phyloP scores from a whole-genome alignment of 129 eudicot species.

The Pseudognaphalium luteoalbum region DNA sequence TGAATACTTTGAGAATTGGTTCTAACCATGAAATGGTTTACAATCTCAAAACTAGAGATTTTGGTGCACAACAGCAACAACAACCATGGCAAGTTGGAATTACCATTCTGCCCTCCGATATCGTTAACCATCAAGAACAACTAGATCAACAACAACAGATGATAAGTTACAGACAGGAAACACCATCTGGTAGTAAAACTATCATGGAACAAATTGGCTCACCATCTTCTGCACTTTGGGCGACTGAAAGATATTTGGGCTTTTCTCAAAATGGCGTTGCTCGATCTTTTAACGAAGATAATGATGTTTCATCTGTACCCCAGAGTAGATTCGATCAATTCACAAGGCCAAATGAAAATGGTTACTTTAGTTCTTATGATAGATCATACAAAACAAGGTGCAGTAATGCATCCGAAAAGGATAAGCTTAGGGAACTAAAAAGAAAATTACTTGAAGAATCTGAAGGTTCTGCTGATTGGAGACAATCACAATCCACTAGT shows the following conservation, averaged over 20 bases:
- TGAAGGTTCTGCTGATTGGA: slow-evolving; percentile 55
- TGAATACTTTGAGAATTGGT: slow-evolving; percentile 44
- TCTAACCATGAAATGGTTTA: slow-evolving; percentile 44
- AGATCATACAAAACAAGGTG: slow-evolving; percentile 43
- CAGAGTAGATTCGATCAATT: slow-evolving; percentile 28
- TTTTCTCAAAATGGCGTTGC: slow-evolving; percentile 44
- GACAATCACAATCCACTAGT: slow-evolving; percentile 29
- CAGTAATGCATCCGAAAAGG: slow-evolving; percentile 43
- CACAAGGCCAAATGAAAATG: slow-evolving; percentile 32
- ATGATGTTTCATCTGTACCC: slow-evolving; percentile 31
- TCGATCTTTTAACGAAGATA: slow-evolving; percentile 32
- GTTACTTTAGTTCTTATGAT: slow-evolving; percentile 37
- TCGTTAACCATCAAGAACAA: slow-evolving; percentile 20
- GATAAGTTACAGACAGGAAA: slow-evolving; percentile 34
- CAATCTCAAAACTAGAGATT: slow-evolving; percentile 32
- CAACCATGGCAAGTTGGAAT: slow-evolving; percentile 44
- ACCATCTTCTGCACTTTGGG: slow-evolving; percentile 62
- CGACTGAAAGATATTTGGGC: slow-evolving; percentile 57
- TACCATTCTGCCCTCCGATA: slow-evolving; percentile 35
- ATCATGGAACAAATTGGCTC: slow-evolving; percentile 59
- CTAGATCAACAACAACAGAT: slow-evolving; percentile 26
- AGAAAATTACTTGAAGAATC: slow-evolving; percentile 53
- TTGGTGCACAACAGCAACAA: slow-evolving; percentile 30
- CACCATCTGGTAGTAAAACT: slow-evolving; percentile 44
- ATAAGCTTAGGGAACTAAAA: slow-evolving; percentile 57